Base-by-base conservation (phyloP, 805 yeast genomes). In the Starmerella bombi region DNA sequence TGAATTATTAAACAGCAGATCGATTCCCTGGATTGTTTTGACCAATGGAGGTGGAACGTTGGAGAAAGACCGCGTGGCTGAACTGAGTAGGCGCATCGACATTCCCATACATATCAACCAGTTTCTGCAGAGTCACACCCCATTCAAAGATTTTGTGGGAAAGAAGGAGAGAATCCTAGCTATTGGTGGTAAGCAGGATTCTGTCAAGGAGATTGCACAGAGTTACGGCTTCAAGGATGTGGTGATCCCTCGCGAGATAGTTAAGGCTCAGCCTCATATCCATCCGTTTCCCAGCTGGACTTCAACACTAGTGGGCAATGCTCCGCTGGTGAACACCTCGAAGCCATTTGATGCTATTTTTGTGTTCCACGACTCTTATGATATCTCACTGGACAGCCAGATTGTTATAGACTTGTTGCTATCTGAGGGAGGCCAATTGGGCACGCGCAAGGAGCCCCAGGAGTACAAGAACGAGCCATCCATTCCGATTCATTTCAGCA, bases 11-110 rank as follows among this genome's bases (percentile, higher is more conserved):
- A 84, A 84, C 63, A 68, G 73, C 54, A 76, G 80, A 63, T 72
- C 78, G 52, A 77, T 84, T 52, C 94, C 94, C 6, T 81, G 80
- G 56, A 77, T 80, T 43, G 77, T 79, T 56, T 85, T 84, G 47
- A 84, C 95, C 44, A 84, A 84, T 59, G 95, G 95, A 51, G 94
- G 94, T 50, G 95, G 95, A 37, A 74, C 80, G 54, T 78, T 83
- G 7, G 95, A 84, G 59, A 57, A 64, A 41, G 76, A 71, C 8
- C 68, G 95, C 51, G 80, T 88, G 36, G 70, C 69, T 41, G 91
- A 82, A 50, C 66, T 84, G 54, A 65, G 77, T 32, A 66, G 69
- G 42, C 64, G 83, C 49, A 66, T 84, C 47, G 71, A 67, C 17
- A 61, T 72, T 30, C 70, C 70, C 30, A 73, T 84, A 44, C 71